Percentiles rank a stretch among this genome's conserved stretches.
Conservation (phyloP, 208 protist species). For the Wallacemonas collosoma region DNA sequence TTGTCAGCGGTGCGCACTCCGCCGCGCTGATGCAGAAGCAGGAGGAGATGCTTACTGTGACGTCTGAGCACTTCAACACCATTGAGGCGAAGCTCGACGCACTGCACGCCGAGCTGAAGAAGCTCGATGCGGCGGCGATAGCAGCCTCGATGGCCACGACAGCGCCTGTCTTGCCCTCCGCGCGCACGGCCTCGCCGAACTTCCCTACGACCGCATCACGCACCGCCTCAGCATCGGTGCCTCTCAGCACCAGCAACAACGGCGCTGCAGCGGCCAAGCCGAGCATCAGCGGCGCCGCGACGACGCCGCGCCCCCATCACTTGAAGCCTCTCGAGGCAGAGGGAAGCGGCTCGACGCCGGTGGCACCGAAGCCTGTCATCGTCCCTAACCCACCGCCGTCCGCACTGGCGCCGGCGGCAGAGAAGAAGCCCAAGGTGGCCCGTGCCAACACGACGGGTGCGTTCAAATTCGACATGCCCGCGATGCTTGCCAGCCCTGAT, state of each 20-base stretch:
- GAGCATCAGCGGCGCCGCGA: neutral
- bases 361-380: neutral
- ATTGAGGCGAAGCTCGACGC: slow-evolving; percentile 50
- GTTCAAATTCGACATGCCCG: slow-evolving; percentile 25
- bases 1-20: slow-evolving; percentile 14
- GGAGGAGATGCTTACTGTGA: slow-evolving; percentile 28
- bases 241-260: slow-evolving; percentile 1
- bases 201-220: neutral
- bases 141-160: neutral
- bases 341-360: neutral
- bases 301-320: slow-evolving; percentile 8
- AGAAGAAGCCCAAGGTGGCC: slow-evolving; percentile 15
- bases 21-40: slow-evolving; percentile 19
- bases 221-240: neutral
- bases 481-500: slow-evolving; percentile 31
- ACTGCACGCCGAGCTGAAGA: slow-evolving; percentile 62
- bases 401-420: slow-evolving; percentile 6
- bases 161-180: neutral
- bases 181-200: neutral
- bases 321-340: slow-evolving; percentile 11
- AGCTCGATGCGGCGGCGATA: slow-evolving; percentile 7
- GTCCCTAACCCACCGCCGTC: neutral
- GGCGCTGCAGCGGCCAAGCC: neutral
- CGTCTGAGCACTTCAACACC: slow-evolving; percentile 43
- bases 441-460: slow-evolving; percentile 15